Percentiles rank a stretch among this genome's conserved stretches.
Evolutionary conservation across 2,329 filamentous ascomycete species (phyloP).

Genomic region (Hawksworthiomyces lignivorus): DNA sequence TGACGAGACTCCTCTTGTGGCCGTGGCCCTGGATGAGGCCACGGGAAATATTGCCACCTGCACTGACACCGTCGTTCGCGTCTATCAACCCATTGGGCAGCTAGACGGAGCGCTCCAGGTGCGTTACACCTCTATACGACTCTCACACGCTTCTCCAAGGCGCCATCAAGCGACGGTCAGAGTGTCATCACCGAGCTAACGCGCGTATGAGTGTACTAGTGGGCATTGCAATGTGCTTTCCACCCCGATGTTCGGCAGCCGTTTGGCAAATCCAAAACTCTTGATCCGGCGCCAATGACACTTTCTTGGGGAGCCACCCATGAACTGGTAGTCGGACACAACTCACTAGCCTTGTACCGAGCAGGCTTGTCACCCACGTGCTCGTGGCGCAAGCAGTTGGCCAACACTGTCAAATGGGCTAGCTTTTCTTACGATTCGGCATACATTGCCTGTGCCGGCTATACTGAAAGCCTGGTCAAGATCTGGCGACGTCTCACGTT

Average conservation of each 20-base stretch:
- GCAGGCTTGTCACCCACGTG: conserved; percentile 41
- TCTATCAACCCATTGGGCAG: conserved; percentile 70
- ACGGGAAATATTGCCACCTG: conserved; percentile 80
- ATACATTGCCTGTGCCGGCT: conserved; percentile 74
- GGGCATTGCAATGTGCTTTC: conserved; percentile 51
- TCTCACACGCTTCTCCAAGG: neutral
- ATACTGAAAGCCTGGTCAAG: conserved; percentile 77
- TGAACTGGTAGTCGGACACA: conserved; percentile 74
- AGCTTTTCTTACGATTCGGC: conserved; percentile 79
- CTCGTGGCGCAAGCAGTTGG: conserved; percentile 68
- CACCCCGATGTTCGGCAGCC: conserved; percentile 4
- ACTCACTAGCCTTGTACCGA: conserved; percentile 60
- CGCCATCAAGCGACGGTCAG: too few relatives aligned
- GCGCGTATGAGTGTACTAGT: too few relatives aligned
- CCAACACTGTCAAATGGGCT: conserved; percentile 66
- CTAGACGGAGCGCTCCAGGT: conserved; percentile 70
- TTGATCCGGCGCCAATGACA: conserved; percentile 23
- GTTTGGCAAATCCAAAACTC: conserved; percentile 35
- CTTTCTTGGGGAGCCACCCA: conserved; percentile 84
- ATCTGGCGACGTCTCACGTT: conserved; percentile 86
- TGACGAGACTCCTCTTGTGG: conserved; percentile 57
- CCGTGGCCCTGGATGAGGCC: conserved; percentile 71
- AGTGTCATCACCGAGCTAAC: too few relatives aligned
- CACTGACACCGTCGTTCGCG: conserved; percentile 56
- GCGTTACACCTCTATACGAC: conserved; percentile 16